Conservation (phyloP, 352 stramenopile genomes). For the Pythium grandisporangium region DNA sequence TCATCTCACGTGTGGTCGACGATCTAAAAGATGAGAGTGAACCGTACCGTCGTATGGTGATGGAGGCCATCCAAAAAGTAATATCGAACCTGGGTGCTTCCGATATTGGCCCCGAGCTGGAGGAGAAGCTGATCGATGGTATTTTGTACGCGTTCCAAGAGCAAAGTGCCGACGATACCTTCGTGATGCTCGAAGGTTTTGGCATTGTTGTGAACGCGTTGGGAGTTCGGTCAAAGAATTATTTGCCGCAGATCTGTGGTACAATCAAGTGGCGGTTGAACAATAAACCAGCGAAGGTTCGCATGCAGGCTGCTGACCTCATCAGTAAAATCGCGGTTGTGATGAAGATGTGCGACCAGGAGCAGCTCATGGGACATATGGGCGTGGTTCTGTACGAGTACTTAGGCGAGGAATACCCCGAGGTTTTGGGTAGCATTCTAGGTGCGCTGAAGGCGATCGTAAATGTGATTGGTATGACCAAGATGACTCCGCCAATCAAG, state of each 20-base stretch:
- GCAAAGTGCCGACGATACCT: constrained; percentile 90
- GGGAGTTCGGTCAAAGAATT: constrained; percentile 96
- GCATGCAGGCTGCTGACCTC: constrained; percentile 98
- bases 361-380: constrained; percentile 98
- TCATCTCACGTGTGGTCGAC: constrained; percentile 96
- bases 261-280: constrained; percentile 99
- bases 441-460: constrained; percentile 98
- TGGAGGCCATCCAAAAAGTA: constrained; percentile 98
- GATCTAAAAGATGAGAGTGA: constrained; percentile 99
- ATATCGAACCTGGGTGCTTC: constrained; percentile 95
- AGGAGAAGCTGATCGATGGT: constrained; percentile 99
- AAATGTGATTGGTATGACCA: constrained; percentile 99
- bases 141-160: constrained; percentile 99
- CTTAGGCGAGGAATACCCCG: constrained; percentile 99
- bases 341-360: constrained; percentile 98
- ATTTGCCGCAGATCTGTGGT: constrained; percentile 97
- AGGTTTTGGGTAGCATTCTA: constrained; percentile 98
- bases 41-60: constrained; percentile 98
- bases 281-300: constrained; percentile 97
- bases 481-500: constrained; percentile 99
- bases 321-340: constrained; percentile 98
- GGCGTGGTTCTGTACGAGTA: constrained; percentile 99
- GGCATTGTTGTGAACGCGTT: constrained; percentile 97
- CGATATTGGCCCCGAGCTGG: constrained; percentile 95
- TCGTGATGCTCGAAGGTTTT: constrained; percentile 97